These are phyloP conservation scores for Tremella fuciformis DNA, from an alignment of 768 basidiomycete species.

Conservation along the genomic window DNA sequence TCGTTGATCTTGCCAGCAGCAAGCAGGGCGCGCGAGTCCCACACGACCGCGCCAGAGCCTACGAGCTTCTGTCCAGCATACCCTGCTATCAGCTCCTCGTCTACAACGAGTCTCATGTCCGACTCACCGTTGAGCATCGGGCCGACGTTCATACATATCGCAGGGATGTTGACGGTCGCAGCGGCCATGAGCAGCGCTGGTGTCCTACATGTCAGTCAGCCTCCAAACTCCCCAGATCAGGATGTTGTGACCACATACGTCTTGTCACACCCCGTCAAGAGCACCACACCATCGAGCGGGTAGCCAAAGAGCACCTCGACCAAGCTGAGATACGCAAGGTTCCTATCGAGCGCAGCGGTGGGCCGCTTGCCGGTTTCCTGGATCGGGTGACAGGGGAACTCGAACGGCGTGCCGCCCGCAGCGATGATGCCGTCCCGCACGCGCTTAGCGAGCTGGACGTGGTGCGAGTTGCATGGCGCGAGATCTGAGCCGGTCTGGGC, in stretches of 20 bases:
- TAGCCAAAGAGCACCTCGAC: constrained; percentile 51
- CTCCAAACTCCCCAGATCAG: background rate
- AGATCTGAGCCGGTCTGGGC: constrained; percentile 50
- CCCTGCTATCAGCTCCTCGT: constrained; percentile 13
- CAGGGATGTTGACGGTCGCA: constrained; percentile 49
- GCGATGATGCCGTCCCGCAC: constrained; percentile 50
- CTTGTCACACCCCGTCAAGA: constrained; percentile 47
- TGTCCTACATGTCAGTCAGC: constrained; percentile 29
- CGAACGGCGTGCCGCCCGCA: constrained; percentile 50
- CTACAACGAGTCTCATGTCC: background rate
- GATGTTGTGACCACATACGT: constrained; percentile 35
- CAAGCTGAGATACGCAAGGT: constrained; percentile 45
- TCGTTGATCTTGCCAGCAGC: constrained; percentile 39
- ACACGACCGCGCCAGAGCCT: constrained; percentile 48
- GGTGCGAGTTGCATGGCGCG: constrained; percentile 48
- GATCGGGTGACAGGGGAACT: constrained; percentile 52
- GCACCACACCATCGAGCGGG: constrained; percentile 50
- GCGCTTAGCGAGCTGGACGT: constrained; percentile 48
- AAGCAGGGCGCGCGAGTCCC: constrained; percentile 39
- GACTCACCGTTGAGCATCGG: constrained; percentile 48
- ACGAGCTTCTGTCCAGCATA: constrained; percentile 35
- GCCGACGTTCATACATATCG: constrained; percentile 49
- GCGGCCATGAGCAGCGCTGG: constrained; percentile 49
- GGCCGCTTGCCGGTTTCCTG: constrained; percentile 51
- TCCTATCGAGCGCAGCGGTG: constrained; percentile 48